phyloP scores from a whole-genome alignment of 129 eudicot genomes.

The Saposhnikovia divaricata region DNA sequence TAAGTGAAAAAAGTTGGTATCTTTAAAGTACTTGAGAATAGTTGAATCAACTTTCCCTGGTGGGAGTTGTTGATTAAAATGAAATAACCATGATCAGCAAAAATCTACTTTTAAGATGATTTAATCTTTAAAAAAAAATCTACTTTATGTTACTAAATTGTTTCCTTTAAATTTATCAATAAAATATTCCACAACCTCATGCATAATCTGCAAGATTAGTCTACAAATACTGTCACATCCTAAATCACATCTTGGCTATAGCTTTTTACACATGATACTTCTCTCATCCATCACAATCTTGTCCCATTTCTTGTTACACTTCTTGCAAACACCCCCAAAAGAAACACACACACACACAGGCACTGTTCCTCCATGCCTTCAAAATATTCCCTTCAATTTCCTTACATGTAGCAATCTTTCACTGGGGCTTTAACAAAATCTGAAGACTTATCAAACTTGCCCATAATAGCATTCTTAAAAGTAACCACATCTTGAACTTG shows the following conservation, averaged over 20 bases:
- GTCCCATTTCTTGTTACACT: constrained; percentile 8
- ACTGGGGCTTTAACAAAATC: constrained; percentile 19
- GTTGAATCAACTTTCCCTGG: too few relatives aligned
- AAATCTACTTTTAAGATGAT: too few relatives aligned
- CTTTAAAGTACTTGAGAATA: too few relatives aligned
- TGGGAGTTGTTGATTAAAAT: background rate
- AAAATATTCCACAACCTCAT: background rate
- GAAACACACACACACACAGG: background rate
- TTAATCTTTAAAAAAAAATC: too few relatives aligned
- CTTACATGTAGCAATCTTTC: background rate
- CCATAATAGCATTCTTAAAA: constrained; percentile 62
- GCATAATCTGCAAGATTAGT: background rate
- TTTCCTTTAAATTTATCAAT: background rate
- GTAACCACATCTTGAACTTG: constrained; percentile 57
- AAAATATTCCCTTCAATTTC: background rate
- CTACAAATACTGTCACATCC: background rate
- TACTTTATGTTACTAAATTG: too few relatives aligned
- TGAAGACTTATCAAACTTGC: constrained; percentile 46
- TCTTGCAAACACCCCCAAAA: background rate
- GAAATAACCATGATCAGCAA: background rate
- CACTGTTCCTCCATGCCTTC: background rate
- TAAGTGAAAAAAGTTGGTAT: too few relatives aligned
- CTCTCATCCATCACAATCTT: constrained; percentile 14
- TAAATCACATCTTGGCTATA: constrained; percentile 3
- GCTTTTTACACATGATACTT: constrained; percentile 8